Base-by-base conservation (phyloP, 2,329 filamentous ascomycete genomes). In the Pseudogymnoascus sp. region DNA sequence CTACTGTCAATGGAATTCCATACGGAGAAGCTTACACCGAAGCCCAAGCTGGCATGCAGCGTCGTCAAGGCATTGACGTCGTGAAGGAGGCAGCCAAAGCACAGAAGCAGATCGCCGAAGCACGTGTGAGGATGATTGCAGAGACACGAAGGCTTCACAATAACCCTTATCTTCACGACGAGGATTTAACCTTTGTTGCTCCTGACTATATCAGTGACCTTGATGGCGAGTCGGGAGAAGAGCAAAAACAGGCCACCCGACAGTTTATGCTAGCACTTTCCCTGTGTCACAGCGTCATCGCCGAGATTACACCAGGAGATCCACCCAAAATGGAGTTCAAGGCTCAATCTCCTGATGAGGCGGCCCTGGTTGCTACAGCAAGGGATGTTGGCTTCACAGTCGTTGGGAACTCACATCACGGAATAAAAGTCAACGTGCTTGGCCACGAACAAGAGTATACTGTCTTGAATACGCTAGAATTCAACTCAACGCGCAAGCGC, bases 21-120 rank as follows among this genome's bases (percentile, higher is more conserved):
- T 99, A 99, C 68, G 94, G 95, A 65, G 94, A 99, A 77, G 94
- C 94, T 0, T 99, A 97, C 71, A 99, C 95, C 0, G 94, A 99
- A 75, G 94, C 94, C 0, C 91, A 96, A 75, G 90, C 93, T 60
- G 94, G 94, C 63, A 94, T 99, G 90, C 92, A 96, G 73, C 92
- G 93, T 75, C 85, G 94, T 64, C 79, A 93, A 75, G 94, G 94
- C 58, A 83, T 96, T 60, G 87, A 97, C 71, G 88, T 92, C 3
- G 92, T 93, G 66, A 86, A 86, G 66, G 92, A 97, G 73, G 85
- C 82, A 2, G 87, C 84, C 38, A 84, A 82, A 68, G 89, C 89
- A 61, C 84, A 82, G 35, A 83, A 83, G 64, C 88, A 96, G 72
- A 97, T 99, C 69, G 91, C 88, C 12, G 79, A 83, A 59, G 91